These are phyloP conservation scores for Cymbidium sinense DNA, from an alignment of 106 monocot genomes.

Conservation along the genomic window DNA sequence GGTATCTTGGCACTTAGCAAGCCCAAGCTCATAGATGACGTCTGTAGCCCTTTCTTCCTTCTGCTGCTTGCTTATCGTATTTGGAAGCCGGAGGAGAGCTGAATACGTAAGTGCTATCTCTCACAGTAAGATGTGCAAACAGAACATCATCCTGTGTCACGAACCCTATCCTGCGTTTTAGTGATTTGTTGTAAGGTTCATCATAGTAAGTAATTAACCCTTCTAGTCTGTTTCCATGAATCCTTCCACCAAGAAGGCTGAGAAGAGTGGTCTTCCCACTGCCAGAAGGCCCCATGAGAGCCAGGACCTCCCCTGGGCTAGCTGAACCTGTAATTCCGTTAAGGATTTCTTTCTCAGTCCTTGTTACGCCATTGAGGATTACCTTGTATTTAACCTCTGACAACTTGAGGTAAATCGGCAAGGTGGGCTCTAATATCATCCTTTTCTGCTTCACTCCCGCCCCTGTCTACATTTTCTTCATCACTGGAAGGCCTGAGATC, in stretches of 20 bases:
- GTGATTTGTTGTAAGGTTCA: conserved; percentile 51
- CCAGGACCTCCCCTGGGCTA: conserved; percentile 17
- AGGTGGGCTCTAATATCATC: conserved; percentile 45
- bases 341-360: too few relatives aligned
- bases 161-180: conserved; percentile 88
- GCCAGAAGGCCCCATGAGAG: conserved; percentile 31
- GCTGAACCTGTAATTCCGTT: too few relatives aligned
- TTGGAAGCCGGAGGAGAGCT: too few relatives aligned
- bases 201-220: conserved; percentile 79
- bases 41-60: too few relatives aligned
- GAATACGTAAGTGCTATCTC: conserved; percentile 77
- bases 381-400: too few relatives aligned
- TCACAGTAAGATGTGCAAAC: conserved; percentile 75
- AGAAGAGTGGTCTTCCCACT: conserved; percentile 33
- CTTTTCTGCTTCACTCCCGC: conserved; percentile 16
- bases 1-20: conserved; percentile 86
- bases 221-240: conserved; percentile 19
- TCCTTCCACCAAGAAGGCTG: conserved; percentile 15
- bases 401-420: conserved; percentile 67
- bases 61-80: too few relatives aligned
- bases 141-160: conserved; percentile 84
- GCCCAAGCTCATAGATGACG: conserved; percentile 78
- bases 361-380: too few relatives aligned
- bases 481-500: conserved; percentile 31
- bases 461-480: conserved; percentile 38